Conservation (phyloP, 805 yeast genomes). For the Grigorovia yakushimaensis region DNA sequence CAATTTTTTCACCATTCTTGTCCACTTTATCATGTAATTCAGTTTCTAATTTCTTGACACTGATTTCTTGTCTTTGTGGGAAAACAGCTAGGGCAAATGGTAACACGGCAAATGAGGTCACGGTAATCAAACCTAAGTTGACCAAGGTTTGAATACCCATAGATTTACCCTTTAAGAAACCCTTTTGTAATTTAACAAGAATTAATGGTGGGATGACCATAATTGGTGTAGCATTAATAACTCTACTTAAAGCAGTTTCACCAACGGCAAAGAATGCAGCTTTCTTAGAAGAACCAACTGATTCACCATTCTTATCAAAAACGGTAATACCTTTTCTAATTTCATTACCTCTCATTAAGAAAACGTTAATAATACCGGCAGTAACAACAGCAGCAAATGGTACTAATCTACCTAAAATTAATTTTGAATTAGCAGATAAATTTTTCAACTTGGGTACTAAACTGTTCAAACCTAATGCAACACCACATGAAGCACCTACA, state of each 20-base stretch:
- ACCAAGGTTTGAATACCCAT: constrained; percentile 52
- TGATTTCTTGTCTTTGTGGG: constrained; percentile 74
- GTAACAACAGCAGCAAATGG: constrained; percentile 98
- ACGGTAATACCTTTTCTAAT: constrained; percentile 76
- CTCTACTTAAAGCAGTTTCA: constrained; percentile 92
- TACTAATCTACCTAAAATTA: constrained; percentile 74
- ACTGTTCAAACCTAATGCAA: constrained; percentile 86
- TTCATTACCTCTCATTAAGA: constrained; percentile 93
- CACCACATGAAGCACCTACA: constrained; percentile 89
- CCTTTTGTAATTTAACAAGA: constrained; percentile 66
- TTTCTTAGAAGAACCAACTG: constrained; percentile 62
- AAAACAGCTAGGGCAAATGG: constrained; percentile 95
- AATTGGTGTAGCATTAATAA: constrained; percentile 91
- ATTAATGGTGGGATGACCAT: constrained; percentile 94
- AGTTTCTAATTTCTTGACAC: constrained; percentile 52
- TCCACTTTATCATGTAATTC: constrained; percentile 54
- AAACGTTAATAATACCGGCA: constrained; percentile 95
- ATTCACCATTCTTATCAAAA: constrained; percentile 53
- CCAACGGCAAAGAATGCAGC: constrained; percentile 94
- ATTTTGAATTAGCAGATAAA: constrained; percentile 58
- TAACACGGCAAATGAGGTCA: constrained; percentile 75
- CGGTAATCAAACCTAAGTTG: constrained; percentile 79
- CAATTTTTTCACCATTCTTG: constrained; percentile 46
- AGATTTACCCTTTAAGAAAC: constrained; percentile 59
- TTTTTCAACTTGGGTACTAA: constrained; percentile 76